Evolutionary conservation across 345 rosid species (phyloP).

Genomic region (Arabidopsis thaliana): DNA sequence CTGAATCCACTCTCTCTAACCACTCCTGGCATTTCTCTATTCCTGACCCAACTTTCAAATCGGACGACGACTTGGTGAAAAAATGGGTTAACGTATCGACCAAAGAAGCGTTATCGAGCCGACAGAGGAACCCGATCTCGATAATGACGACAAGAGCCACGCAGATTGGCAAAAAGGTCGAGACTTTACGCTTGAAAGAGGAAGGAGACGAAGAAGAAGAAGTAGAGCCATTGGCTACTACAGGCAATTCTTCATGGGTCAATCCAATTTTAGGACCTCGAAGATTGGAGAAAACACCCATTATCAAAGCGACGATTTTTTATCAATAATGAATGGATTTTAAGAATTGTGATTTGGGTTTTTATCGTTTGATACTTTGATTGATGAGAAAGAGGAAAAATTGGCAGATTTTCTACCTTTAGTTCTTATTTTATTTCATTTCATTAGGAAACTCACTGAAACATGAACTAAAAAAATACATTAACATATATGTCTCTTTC

Average conservation of each 20-base stretch:
- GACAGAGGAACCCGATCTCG: conserved; percentile 79
- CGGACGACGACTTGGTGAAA: conserved; percentile 44
- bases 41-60: conserved; percentile 25
- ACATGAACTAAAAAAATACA: no score
- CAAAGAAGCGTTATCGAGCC: conserved; percentile 63
- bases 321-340: background rate
- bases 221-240: conserved; percentile 38
- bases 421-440: background rate
- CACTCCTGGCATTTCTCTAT: conserved; percentile 71
- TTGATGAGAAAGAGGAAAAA: background rate
- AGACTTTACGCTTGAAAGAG: conserved; percentile 59
- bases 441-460: no score
- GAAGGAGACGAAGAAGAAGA: conserved; percentile 43
- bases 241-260: conserved; percentile 47
- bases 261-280: conserved; percentile 54
- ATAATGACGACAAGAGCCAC: conserved; percentile 66
- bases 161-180: conserved; percentile 63
- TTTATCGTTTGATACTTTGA: background rate
- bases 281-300: conserved; percentile 62
- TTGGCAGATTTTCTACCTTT: background rate
- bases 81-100: conserved; percentile 65
- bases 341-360: background rate
- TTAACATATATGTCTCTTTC: no score
- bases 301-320: conserved; percentile 13
- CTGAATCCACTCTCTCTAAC: conserved; percentile 76